Percentiles rank a stretch among this genome's conserved stretches.
Evolutionary conservation across 352 stramenopile genomes (phyloP).

Genomic region (Phytophthora fragariaefolia): DNA sequence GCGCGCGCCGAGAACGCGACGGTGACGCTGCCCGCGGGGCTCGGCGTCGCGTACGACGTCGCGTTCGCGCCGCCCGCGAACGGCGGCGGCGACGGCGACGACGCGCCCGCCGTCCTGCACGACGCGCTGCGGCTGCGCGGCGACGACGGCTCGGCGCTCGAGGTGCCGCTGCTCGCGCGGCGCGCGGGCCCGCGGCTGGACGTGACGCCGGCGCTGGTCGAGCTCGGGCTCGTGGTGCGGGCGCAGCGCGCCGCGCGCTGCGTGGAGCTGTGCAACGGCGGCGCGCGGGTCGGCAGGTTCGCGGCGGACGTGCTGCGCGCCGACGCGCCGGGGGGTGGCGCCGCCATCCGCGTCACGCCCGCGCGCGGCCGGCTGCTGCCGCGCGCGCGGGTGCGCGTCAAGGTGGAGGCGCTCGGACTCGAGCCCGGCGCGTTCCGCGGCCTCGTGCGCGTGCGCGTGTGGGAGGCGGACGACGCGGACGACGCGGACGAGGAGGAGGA

Average conservation of each 20-base stretch:
- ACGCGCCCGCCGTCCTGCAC: slow-evolving; percentile 49
- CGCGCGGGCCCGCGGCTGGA: slow-evolving; percentile 64
- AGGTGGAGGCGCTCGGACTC: slow-evolving; percentile 51
- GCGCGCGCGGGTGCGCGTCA: slow-evolving; percentile 45
- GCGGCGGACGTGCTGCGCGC: slow-evolving; percentile 57
- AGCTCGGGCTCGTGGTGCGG: slow-evolving; percentile 74
- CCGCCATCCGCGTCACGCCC: slow-evolving; percentile 40
- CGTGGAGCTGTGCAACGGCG: slow-evolving; percentile 63
- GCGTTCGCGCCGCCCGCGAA: slow-evolving; percentile 46
- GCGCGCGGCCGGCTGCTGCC: slow-evolving; percentile 39
- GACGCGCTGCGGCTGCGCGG: slow-evolving; percentile 64
- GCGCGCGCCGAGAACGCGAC: slow-evolving; percentile 73
- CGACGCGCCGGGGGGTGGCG: background rate
- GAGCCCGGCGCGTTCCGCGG: slow-evolving; percentile 50
- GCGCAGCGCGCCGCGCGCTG: slow-evolving; percentile 57
- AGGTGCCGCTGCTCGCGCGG: slow-evolving; percentile 68
- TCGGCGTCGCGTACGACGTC: slow-evolving; percentile 71
- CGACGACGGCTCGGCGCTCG: slow-evolving; percentile 63
- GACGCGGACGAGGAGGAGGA: slow-evolving; percentile 15
- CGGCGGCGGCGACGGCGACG: slow-evolving; percentile 12
- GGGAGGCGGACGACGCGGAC: slow-evolving; percentile 22
- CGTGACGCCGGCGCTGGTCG: slow-evolving; percentile 55
- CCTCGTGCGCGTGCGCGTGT: slow-evolving; percentile 53
- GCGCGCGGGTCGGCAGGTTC: slow-evolving; percentile 49
- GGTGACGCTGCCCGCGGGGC: slow-evolving; percentile 62